Conservation (phyloP, 768 basidiomycete species). For the Kwoniella botswanensis region DNA sequence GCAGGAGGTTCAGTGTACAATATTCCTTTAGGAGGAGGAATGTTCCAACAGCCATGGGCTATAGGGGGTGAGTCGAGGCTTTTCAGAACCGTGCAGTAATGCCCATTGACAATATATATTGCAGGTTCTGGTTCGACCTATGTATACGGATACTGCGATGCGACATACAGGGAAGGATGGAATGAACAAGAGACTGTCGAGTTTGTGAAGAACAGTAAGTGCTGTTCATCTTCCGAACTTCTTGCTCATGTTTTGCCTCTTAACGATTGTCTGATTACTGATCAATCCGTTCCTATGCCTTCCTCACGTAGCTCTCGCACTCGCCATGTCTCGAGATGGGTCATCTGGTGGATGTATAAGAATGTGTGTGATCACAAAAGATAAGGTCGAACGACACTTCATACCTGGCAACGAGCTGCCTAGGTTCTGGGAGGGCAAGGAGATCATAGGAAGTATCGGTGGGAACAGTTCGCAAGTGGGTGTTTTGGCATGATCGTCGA, state of each 20-base stretch:
- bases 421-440: slow-evolving; percentile 55
- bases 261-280: background rate
- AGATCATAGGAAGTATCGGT: slow-evolving; percentile 39
- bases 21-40: slow-evolving; percentile 92
- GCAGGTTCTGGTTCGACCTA: slow-evolving; percentile 93
- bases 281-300: background rate
- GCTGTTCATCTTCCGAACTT: background rate
- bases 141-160: slow-evolving; percentile 98
- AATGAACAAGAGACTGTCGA: slow-evolving; percentile 83
- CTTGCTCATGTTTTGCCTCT: background rate
- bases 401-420: slow-evolving; percentile 89
- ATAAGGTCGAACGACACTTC: slow-evolving; percentile 87
- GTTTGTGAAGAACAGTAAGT: slow-evolving; percentile 94
- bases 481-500: slow-evolving; percentile 17
- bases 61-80: slow-evolving; percentile 75
- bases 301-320: slow-evolving; percentile 71
- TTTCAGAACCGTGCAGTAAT: background rate
- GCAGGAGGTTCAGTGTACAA: slow-evolving; percentile 92
- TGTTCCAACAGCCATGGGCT: slow-evolving; percentile 98
- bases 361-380: slow-evolving; percentile 95
- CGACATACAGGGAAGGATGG: slow-evolving; percentile 95
- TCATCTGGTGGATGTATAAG: slow-evolving; percentile 97
- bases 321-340: slow-evolving; percentile 97
- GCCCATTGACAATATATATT: too few species aligned
- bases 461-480: slow-evolving; percentile 24